A percentile compares a stretch with the other conserved stretches of the same genome.
Conservation (phyloP, 306 rosid genomes). For the Rosa rugosa region DNA sequence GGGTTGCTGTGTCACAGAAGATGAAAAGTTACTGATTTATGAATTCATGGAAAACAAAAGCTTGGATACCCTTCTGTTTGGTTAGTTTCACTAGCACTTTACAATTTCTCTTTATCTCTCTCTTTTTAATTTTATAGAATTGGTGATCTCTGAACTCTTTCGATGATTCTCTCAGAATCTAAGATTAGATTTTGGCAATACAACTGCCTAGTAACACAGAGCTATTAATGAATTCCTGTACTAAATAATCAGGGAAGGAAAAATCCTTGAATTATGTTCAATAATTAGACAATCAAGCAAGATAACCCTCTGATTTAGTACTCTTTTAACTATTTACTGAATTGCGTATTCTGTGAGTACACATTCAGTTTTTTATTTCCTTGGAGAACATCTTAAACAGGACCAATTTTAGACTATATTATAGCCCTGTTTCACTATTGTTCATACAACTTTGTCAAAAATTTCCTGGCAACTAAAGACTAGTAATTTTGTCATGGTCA, state of each 20-base stretch:
- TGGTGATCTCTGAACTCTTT: background rate
- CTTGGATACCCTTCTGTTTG: slow-evolving; percentile 26
- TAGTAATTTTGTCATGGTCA: background rate
- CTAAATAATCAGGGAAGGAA: background rate
- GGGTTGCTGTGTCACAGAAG: slow-evolving; percentile 24
- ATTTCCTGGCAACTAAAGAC: background rate
- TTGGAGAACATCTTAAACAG: background rate
- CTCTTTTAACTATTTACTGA: background rate
- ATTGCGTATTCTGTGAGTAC: background rate
- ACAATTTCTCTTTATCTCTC: background rate
- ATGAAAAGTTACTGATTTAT: slow-evolving; percentile 30
- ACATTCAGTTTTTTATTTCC: background rate
- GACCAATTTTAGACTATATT: background rate
- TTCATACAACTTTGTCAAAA: background rate
- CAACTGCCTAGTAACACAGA: background rate
- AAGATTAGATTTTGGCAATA: background rate
- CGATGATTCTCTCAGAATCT: background rate
- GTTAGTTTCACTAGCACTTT: background rate
- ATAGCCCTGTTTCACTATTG: background rate
- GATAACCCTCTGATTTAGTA: background rate
- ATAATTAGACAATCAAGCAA: background rate
- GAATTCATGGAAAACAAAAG: slow-evolving; percentile 18
- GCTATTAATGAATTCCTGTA: background rate
- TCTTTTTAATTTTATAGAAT: background rate
- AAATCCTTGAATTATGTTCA: background rate